These are phyloP conservation scores for Cryptomeria japonica DNA, from an alignment of 75 land plant genomes.

Conservation along the genomic window DNA sequence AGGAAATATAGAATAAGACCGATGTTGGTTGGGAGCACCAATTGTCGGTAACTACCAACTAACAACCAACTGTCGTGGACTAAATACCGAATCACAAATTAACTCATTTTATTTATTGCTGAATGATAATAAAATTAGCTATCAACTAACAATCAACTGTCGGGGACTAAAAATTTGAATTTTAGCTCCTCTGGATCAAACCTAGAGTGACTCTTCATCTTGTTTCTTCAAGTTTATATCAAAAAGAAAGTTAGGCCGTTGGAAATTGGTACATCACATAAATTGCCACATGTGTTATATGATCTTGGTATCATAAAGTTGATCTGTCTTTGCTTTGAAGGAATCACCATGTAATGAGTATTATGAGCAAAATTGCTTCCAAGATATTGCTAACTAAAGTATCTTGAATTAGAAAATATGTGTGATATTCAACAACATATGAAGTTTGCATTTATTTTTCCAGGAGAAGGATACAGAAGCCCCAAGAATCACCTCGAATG, in stretches of 20 bases:
- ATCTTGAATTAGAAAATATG: neutral
- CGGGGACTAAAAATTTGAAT: neutral
- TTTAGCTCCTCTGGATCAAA: neutral
- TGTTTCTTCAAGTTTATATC: neutral
- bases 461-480: slow-evolving; percentile 61
- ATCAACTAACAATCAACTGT: too few species aligned
- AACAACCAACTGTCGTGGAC: too few species aligned
- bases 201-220: neutral
- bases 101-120: too few species aligned
- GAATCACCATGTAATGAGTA: neutral
- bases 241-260: neutral
- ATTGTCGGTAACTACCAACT: too few species aligned
- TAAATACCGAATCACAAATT: too few species aligned
- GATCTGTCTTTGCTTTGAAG: neutral
- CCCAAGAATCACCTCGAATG: slow-evolving; percentile 90
- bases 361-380: neutral
- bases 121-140: too few species aligned
- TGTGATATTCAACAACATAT: neutral
- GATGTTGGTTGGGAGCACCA: too few species aligned
- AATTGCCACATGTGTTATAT: neutral
- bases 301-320: neutral
- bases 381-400: neutral
- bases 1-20: too few species aligned
- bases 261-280: neutral
- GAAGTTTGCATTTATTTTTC: neutral